Evolutionary conservation across 805 yeast species (phyloP).

Genomic region (Metschnikowia aberdeeniae): DNA sequence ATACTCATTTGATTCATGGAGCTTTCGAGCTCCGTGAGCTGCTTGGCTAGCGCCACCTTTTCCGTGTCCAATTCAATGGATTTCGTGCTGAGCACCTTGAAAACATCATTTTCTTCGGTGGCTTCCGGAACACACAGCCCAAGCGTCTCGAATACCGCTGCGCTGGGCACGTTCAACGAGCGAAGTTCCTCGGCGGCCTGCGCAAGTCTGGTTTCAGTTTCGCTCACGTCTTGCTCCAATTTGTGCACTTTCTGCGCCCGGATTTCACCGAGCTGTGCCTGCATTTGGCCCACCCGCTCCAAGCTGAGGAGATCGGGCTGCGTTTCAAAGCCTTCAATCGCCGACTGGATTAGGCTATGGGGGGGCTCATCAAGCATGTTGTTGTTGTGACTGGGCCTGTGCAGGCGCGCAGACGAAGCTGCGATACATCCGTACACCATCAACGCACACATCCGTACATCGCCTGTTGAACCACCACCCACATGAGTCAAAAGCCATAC

Average conservation of each 20-base stretch:
- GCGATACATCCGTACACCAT: not conserved
- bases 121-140: constrained; percentile 21
- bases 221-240: constrained; percentile 7
- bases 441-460: no score
- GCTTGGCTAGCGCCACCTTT: constrained; percentile 50
- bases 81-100: constrained; percentile 25
- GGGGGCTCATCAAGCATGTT: constrained; percentile 31
- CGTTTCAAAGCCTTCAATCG: constrained; percentile 47
- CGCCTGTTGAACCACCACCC: no score
- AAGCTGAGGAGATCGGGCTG: constrained; percentile 48
- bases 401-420: not conserved
- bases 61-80: constrained; percentile 38
- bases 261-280: constrained; percentile 24
- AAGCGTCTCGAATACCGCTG: constrained; percentile 20
- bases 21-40: constrained; percentile 46
- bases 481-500: constrained; percentile 34
- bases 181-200: constrained; percentile 17
- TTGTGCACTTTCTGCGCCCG: constrained; percentile 24
- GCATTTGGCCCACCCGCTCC: constrained; percentile 40
- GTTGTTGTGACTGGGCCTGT: not conserved
- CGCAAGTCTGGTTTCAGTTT: constrained; percentile 12
- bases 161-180: constrained; percentile 20
- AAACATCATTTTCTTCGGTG: constrained; percentile 21
- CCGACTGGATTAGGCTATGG: constrained; percentile 34
- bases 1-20: constrained; percentile 34